These are phyloP conservation scores for Pythium phragmitis DNA, from an alignment of 352 stramenopile genomes.

Conservation along the genomic window DNA sequence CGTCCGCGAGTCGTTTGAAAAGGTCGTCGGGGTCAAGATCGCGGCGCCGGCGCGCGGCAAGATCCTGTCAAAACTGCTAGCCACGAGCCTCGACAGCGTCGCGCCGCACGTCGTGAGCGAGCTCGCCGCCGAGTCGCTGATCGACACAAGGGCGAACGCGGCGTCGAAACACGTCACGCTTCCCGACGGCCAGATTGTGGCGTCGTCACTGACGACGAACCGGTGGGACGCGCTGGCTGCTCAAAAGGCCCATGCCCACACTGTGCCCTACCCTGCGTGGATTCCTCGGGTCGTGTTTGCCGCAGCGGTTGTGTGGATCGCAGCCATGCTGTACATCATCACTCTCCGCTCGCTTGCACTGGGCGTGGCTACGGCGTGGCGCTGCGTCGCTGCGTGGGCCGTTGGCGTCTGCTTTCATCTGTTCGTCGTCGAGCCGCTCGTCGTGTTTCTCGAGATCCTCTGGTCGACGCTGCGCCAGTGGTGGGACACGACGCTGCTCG, in stretches of 20 bases:
- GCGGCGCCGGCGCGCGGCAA: conserved; percentile 62
- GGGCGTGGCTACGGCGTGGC: conserved; percentile 46
- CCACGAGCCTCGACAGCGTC: conserved; percentile 56
- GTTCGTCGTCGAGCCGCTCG: conserved; percentile 44
- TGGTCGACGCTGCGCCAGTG: conserved; percentile 51
- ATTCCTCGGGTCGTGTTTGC: conserved; percentile 58
- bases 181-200: conserved; percentile 15
- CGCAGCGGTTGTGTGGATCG: conserved; percentile 42
- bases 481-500: conserved; percentile 50
- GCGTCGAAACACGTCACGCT: conserved; percentile 8
- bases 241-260: conserved; percentile 16
- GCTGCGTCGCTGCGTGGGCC: conserved; percentile 49
- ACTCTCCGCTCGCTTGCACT: conserved; percentile 47
- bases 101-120: conserved; percentile 46
- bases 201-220: conserved; percentile 19
- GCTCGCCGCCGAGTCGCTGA: conserved; percentile 30
- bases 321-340: conserved; percentile 41
- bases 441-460: conserved; percentile 54
- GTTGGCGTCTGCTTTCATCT: conserved; percentile 49
- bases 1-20: conserved; percentile 62
- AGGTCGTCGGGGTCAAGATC: conserved; percentile 72
- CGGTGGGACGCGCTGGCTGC: conserved; percentile 2
- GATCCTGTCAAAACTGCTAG: conserved; percentile 59
- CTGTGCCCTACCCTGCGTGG: conserved; percentile 66
- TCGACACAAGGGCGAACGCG: no score